These are phyloP conservation scores for Thraustochytrium sp. DNA, from an alignment of 352 stramenopile genomes.

Conservation along the genomic window DNA sequence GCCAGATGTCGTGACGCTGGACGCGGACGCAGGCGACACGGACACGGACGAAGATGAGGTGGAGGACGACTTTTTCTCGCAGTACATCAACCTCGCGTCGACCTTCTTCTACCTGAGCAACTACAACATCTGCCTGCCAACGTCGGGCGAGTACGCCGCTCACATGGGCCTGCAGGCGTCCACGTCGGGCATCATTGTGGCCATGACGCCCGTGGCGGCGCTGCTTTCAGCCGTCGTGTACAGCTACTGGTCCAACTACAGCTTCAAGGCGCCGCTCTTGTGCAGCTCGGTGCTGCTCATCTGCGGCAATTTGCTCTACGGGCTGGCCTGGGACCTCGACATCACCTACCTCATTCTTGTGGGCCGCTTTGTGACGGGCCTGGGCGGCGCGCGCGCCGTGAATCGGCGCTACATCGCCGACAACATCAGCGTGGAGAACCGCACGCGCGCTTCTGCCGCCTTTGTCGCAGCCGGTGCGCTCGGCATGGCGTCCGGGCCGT, in stretches of 20 bases:
- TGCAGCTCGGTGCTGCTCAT: constrained; percentile 72
- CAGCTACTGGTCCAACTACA: constrained; percentile 81
- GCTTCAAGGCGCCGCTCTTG: constrained; percentile 73
- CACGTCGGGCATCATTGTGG: constrained; percentile 86
- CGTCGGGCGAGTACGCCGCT: constrained; percentile 79
- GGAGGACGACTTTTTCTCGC: constrained; percentile 50
- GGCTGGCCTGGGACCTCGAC: constrained; percentile 65
- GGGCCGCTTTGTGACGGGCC: constrained; percentile 72
- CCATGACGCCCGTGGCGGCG: constrained; percentile 90
- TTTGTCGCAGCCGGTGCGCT: constrained; percentile 85
- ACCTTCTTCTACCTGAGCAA: constrained; percentile 97
- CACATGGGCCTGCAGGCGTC: constrained; percentile 75
- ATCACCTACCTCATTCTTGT: constrained; percentile 71
- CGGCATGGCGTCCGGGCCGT: constrained; percentile 81
- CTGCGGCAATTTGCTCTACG: constrained; percentile 77
- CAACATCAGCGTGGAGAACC: constrained; percentile 74
- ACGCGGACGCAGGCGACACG: background rate
- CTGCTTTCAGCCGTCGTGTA: constrained; percentile 86
- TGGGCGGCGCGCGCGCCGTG: constrained; percentile 71
- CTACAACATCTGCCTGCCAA: constrained; percentile 95
- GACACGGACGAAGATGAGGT: background rate
- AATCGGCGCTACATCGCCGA: constrained; percentile 81
- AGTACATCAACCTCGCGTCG: constrained; percentile 84
- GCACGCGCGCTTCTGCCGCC: constrained; percentile 77
- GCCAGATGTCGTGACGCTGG: too few relatives aligned